phyloP scores from a whole-genome alignment of 192 early-diverging fungal species.

The Umbelopsis ramanniana region DNA sequence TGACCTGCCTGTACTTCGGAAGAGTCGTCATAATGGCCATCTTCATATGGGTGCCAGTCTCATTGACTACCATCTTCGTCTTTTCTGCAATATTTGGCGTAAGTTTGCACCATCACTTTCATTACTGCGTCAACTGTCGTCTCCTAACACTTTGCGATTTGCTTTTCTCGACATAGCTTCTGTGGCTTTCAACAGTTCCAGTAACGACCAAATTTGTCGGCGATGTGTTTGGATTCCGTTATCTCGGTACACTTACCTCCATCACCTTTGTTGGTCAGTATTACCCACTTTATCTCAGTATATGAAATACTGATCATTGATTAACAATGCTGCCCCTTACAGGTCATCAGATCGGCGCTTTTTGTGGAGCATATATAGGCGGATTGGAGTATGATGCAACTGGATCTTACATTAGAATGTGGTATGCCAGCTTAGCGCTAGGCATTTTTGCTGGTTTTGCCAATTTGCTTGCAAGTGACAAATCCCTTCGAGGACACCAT shows the following conservation, averaged over 20 bases:
- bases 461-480: constrained; percentile 31
- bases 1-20: constrained; percentile 24
- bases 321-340: not conserved
- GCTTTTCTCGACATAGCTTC: constrained; percentile 10
- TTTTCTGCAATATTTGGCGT: constrained; percentile 44
- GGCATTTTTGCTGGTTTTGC: constrained; percentile 21
- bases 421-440: constrained; percentile 38
- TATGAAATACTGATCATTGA: not conserved
- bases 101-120: not conserved
- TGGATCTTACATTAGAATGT: constrained; percentile 34
- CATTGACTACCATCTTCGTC: constrained; percentile 27
- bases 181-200: constrained; percentile 44
- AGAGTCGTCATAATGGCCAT: constrained; percentile 30
- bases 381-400: constrained; percentile 36
- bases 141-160: no score
- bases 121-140: not conserved
- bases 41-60: constrained; percentile 29
- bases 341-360: constrained; percentile 43
- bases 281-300: not conserved
- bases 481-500: constrained; percentile 11
- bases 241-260: constrained; percentile 38
- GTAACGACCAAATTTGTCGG: constrained; percentile 37
- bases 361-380: constrained; percentile 40
- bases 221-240: constrained; percentile 35
- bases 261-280: constrained; percentile 38